Base-by-base conservation (phyloP, 2,329 filamentous ascomycete genomes). In the Beauveria varroae region DNA sequence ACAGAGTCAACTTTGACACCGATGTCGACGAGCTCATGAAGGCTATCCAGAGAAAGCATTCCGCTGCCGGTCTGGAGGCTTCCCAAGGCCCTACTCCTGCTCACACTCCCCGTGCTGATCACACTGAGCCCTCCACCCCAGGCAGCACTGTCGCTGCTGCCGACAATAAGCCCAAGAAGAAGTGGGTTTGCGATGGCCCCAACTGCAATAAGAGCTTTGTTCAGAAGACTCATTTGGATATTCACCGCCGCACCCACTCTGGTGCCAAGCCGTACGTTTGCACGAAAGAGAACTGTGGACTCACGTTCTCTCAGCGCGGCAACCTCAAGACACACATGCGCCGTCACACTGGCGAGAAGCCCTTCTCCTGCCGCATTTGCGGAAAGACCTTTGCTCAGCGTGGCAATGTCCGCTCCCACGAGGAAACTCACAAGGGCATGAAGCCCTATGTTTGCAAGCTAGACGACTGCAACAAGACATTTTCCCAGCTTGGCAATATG, bases 321-420 rank as follows among this genome's bases (percentile, higher is more conserved):
- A 98, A 98, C 70, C 80, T 97, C 53, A 95, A 93, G 86, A 96
- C 91, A 10, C 93, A 97, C 73, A 86, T 93, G 72, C 85, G 91
- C 64, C 85, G 91, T 52, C 93, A 97, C 75, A 93, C 90, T 3
- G 91, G 92, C 50, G 91, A 96, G 72, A 88, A 88, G 64, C 93
- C 93, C 0, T 96, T 90, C 71, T 80, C 82, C 41, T 96, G 93
- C 75, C 84, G 88, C 30, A 81, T 86, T 43, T 96, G 93, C 72
- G 87, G 86, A 66, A 96, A 93, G 74, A 80, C 81, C 7, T 97
- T 96, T 72, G 88, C 91, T 4, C 91, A 96, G 71, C 85, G 89
- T 53, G 91, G 92, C 65, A 96, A 96, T 68, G 86, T 96, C 20
- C 86, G 88, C 60, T 88, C 90, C 1, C 93, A 97, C 75, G 85